Evolutionary conservation across 78 protist genomes (phyloP).

Genomic region (Dictyostelium purpureum): DNA sequence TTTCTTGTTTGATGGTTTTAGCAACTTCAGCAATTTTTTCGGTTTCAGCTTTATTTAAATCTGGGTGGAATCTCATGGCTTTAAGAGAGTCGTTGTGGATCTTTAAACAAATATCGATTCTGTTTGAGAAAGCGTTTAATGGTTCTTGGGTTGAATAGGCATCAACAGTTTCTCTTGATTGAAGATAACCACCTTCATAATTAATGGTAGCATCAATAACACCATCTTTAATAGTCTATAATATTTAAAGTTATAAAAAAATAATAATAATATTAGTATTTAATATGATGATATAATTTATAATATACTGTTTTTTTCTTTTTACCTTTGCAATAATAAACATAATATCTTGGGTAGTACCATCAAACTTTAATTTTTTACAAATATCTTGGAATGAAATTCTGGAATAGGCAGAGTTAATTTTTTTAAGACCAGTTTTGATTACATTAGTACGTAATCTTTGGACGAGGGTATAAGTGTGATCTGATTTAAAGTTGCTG

Average conservation of each 20-base stretch:
- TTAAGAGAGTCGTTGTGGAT: slow-evolving; percentile 93
- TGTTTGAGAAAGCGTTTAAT: slow-evolving; percentile 83
- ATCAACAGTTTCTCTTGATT: slow-evolving; percentile 86
- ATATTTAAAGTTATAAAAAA: background rate
- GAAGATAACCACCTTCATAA: slow-evolving; percentile 84
- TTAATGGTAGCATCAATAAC: slow-evolving; percentile 82
- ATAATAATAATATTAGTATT: background rate
- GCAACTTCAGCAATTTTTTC: slow-evolving; percentile 72
- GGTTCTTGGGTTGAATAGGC: slow-evolving; percentile 94
- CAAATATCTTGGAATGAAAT: slow-evolving; percentile 90
- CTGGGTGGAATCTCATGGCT: slow-evolving; percentile 91
- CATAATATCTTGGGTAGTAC: slow-evolving; percentile 92
- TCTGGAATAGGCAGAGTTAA: slow-evolving; percentile 90
- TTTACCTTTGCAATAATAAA: slow-evolving; percentile 90
- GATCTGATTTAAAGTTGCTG: slow-evolving; percentile 83
- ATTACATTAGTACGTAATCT: slow-evolving; percentile 96
- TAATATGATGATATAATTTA: background rate
- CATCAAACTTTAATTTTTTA: slow-evolving; percentile 90
- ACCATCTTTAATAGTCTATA: slow-evolving; percentile 87
- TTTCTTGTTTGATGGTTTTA: slow-evolving; percentile 59
- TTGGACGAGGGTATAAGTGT: slow-evolving; percentile 86
- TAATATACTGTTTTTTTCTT: no score
- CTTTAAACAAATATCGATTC: slow-evolving; percentile 90
- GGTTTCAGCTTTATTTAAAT: slow-evolving; percentile 53
- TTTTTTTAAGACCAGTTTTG: slow-evolving; percentile 94